phyloP scores from a whole-genome alignment of 2,329 filamentous ascomycete species.

The Colletotrichum lentis region DNA sequence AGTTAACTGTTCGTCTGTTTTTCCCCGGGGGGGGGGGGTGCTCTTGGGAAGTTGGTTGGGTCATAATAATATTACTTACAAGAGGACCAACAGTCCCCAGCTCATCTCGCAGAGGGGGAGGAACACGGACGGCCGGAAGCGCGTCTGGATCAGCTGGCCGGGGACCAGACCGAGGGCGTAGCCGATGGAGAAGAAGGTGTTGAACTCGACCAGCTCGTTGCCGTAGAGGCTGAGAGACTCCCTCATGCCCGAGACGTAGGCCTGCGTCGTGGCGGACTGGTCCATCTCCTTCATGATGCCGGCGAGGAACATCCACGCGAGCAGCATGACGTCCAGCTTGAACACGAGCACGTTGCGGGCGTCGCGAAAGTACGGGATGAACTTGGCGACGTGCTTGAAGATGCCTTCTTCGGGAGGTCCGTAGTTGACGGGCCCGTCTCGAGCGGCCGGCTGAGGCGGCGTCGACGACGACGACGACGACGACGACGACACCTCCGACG shows the following conservation, averaged over 20 bases:
- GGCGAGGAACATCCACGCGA: slow-evolving; percentile 48
- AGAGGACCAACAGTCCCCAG: slow-evolving; percentile 43
- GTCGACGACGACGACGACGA: slow-evolving; percentile 20
- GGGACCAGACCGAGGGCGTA: slow-evolving; percentile 43
- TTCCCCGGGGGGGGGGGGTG: too few relatives aligned
- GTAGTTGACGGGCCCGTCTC: slow-evolving; percentile 22
- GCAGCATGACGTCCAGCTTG: slow-evolving; percentile 48
- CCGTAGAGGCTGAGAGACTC: slow-evolving; percentile 47
- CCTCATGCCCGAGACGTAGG: slow-evolving; percentile 53
- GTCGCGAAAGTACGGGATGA: slow-evolving; percentile 44
- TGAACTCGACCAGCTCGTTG: slow-evolving; percentile 43
- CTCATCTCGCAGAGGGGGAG: slow-evolving; percentile 51
- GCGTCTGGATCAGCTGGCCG: slow-evolving; percentile 43
- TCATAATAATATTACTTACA: too few relatives aligned
- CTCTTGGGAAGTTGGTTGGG: too few relatives aligned
- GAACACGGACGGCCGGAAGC: slow-evolving; percentile 38
- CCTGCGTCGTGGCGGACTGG: slow-evolving; percentile 49
- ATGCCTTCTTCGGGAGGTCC: slow-evolving; percentile 32
- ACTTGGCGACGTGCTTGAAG: slow-evolving; percentile 36
- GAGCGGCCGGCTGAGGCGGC: neutral
- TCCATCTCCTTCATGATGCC: slow-evolving; percentile 44
- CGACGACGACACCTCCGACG: slow-evolving; percentile 11
- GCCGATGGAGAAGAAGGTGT: slow-evolving; percentile 40
- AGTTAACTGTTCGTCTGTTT: slow-evolving; percentile 18
- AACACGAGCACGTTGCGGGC: slow-evolving; percentile 47